Evolutionary conservation across 2,329 filamentous ascomycete species (phyloP).

Genomic region (Hypoxylon sp.): DNA sequence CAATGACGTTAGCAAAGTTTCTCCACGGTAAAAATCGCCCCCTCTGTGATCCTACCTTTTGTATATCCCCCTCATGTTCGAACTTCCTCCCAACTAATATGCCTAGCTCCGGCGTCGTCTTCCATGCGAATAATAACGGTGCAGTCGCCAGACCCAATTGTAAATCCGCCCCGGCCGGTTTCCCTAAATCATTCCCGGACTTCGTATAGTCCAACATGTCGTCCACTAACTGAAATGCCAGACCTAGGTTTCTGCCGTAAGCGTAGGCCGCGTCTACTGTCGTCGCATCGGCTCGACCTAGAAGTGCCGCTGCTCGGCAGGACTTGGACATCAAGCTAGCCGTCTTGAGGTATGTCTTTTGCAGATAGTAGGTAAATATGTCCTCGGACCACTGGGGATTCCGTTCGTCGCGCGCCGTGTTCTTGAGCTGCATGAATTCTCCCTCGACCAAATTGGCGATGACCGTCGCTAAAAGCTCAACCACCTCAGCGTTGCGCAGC

Average conservation of each 20-base stretch:
- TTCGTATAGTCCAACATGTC: slow-evolving; percentile 98
- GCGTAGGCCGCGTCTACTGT: slow-evolving; percentile 91
- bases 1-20: slow-evolving; percentile 17
- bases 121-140: slow-evolving; percentile 95
- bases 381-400: slow-evolving; percentile 88
- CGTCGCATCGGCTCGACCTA: slow-evolving; percentile 77
- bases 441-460: slow-evolving; percentile 98
- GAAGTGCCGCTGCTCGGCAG: slow-evolving; percentile 85
- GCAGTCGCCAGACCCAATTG: slow-evolving; percentile 94
- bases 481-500: slow-evolving; percentile 90
- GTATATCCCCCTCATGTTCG: slow-evolving; percentile 80
- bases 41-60: slow-evolving; percentile 66
- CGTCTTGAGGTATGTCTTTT: slow-evolving; percentile 98
- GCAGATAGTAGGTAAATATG: slow-evolving; percentile 89
- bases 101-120: slow-evolving; percentile 83
- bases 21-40: neutral
- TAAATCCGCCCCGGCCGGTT: slow-evolving; percentile 92
- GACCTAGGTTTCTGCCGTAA: slow-evolving; percentile 91
- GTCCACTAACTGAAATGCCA: slow-evolving; percentile 97
- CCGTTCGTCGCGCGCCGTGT: slow-evolving; percentile 87
- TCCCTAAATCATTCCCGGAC: slow-evolving; percentile 83
- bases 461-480: slow-evolving; percentile 91
- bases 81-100: slow-evolving; percentile 93
- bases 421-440: slow-evolving; percentile 99
- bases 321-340: slow-evolving; percentile 96